Conservation (phyloP, 2,329 filamentous ascomycete genomes). For the Xylariaceae sp. region DNA sequence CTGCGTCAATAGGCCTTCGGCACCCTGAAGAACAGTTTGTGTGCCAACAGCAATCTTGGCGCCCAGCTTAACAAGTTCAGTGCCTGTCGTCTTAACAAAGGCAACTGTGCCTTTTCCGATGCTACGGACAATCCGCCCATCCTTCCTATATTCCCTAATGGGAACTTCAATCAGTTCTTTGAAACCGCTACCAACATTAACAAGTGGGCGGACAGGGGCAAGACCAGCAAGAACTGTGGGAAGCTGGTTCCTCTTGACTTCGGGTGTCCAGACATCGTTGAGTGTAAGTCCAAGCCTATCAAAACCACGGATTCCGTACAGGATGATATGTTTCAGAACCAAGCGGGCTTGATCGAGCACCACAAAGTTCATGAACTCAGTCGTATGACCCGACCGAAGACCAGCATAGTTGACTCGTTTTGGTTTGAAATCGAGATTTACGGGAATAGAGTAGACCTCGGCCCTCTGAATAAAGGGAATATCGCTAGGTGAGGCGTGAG, state of each 20-base stretch:
- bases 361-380: slow-evolving; percentile 98
- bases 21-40: slow-evolving; percentile 84
- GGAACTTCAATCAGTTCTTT: slow-evolving; percentile 83
- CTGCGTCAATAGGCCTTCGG: slow-evolving; percentile 68
- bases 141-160: slow-evolving; percentile 87
- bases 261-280: slow-evolving; percentile 95
- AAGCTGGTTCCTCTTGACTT: slow-evolving; percentile 84
- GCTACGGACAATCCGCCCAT: slow-evolving; percentile 85
- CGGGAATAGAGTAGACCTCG: slow-evolving; percentile 75
- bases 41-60: slow-evolving; percentile 93
- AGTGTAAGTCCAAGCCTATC: slow-evolving; percentile 83
- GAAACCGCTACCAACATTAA: slow-evolving; percentile 85
- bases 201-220: slow-evolving; percentile 81
- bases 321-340: slow-evolving; percentile 79
- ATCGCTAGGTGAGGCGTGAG: slow-evolving; percentile 59
- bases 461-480: slow-evolving; percentile 83
- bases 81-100: slow-evolving; percentile 90
- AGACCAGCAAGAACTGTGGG: slow-evolving; percentile 83
- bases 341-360: slow-evolving; percentile 85
- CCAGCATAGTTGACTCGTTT: slow-evolving; percentile 96
- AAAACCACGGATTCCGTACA: slow-evolving; percentile 88
- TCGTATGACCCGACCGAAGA: slow-evolving; percentile 85
- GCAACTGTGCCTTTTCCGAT: slow-evolving; percentile 84
- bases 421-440: slow-evolving; percentile 92
- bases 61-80: slow-evolving; percentile 87